Evolutionary conservation across 148 eudicot genomes (phyloP).

Genomic region (Rhododendron molle): DNA sequence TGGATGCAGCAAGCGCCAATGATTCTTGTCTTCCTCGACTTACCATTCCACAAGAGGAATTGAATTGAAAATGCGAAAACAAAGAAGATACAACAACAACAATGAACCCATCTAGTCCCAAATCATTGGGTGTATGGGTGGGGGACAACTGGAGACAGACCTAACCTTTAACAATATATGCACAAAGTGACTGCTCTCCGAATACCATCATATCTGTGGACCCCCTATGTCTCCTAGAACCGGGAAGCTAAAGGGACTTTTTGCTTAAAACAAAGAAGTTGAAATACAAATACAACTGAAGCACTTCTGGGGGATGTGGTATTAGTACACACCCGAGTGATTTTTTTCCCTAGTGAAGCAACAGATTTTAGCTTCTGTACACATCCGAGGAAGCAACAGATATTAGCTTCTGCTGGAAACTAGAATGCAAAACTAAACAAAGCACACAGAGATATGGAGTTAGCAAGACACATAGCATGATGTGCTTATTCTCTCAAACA

Average conservation of each 20-base stretch:
- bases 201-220: too few species aligned
- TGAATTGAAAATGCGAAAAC: neutral
- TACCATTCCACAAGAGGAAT: neutral
- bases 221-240: neutral
- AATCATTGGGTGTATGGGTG: too few species aligned
- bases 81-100: neutral
- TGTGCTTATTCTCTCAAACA: constrained; percentile 1
- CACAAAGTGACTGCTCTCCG: too few species aligned
- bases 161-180: too few species aligned
- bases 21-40: constrained; percentile 41
- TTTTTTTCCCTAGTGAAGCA: neutral
- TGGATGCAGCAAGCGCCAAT: constrained; percentile 20
- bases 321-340: constrained; percentile 18
- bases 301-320: constrained; percentile 18
- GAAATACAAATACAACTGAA: neutral
- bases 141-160: too few species aligned
- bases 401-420: constrained; percentile 22
- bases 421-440: neutral
- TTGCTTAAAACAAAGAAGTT: neutral
- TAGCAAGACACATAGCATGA: neutral
- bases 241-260: neutral
- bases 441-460: neutral
- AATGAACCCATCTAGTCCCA: neutral
- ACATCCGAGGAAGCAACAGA: constrained; percentile 17
- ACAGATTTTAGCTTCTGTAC: neutral